These are phyloP conservation scores for Beauveria caledonica DNA, from an alignment of 2,329 filamentous ascomycete genomes.

Conservation along the genomic window DNA sequence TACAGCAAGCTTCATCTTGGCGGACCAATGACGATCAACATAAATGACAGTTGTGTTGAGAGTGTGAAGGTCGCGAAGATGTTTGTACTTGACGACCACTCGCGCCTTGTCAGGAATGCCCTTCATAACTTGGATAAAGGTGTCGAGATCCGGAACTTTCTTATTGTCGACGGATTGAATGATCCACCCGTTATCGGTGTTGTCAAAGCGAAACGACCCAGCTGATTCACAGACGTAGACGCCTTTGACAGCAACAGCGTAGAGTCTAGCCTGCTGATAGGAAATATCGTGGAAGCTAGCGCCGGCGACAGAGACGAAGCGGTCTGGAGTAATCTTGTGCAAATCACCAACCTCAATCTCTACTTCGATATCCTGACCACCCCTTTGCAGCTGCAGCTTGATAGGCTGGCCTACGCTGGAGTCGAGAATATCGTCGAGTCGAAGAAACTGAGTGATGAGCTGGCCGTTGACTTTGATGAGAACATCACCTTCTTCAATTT, in stretches of 20 bases:
- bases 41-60: conserved; percentile 88
- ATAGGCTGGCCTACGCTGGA: conserved; percentile 75
- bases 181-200: conserved; percentile 84
- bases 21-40: conserved; percentile 91
- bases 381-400: conserved; percentile 75
- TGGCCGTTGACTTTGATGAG: conserved; percentile 89
- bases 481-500: conserved; percentile 91
- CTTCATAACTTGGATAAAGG: conserved; percentile 88
- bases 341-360: conserved; percentile 81
- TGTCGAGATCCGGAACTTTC: conserved; percentile 76
- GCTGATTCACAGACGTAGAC: conserved; percentile 91
- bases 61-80: conserved; percentile 89
- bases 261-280: conserved; percentile 94
- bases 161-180: conserved; percentile 89
- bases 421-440: conserved; percentile 85
- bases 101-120: conserved; percentile 72
- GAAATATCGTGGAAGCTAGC: conserved; percentile 94
- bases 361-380: conserved; percentile 78
- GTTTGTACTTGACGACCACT: conserved; percentile 91
- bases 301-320: conserved; percentile 89
- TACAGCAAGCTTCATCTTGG: conserved; percentile 86
- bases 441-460: conserved; percentile 86
- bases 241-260: conserved; percentile 84
- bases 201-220: conserved; percentile 91
- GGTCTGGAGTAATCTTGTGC: conserved; percentile 89